Percentiles rank a stretch among this genome's conserved stretches.
Conservation (phyloP, 1,139 yeast genomes). For the Kodamaea ohmeri region DNA sequence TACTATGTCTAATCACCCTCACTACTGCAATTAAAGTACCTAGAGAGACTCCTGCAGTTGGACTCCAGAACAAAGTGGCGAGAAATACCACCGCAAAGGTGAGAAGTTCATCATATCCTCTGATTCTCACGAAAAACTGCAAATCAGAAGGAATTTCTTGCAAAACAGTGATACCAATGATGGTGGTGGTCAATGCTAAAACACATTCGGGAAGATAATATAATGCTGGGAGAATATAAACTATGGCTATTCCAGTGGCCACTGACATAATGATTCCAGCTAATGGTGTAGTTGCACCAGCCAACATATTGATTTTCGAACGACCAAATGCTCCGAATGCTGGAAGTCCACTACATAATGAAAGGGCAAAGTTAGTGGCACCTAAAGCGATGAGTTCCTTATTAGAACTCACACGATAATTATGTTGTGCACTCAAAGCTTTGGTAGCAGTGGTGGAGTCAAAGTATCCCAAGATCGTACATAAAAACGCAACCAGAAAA, state of each 20-base stretch:
- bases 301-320: conserved; percentile 31
- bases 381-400: conserved; percentile 37
- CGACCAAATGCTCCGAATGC: conserved; percentile 40
- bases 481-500: conserved; percentile 30
- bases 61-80: conserved; percentile 31
- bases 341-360: conserved; percentile 34
- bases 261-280: conserved; percentile 29
- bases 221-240: conserved; percentile 25
- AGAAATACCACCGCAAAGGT: conserved; percentile 24
- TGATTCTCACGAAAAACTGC: conserved; percentile 27
- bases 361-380: conserved; percentile 25
- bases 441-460: conserved; percentile 36
- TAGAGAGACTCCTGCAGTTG: conserved; percentile 32
- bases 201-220: conserved; percentile 34
- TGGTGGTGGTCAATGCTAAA: conserved; percentile 34
- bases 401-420: conserved; percentile 32
- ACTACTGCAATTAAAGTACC: conserved; percentile 30
- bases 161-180: conserved; percentile 35
- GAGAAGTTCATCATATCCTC: conserved; percentile 33
- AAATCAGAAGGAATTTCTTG: conserved; percentile 35
- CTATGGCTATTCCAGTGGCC: conserved; percentile 23
- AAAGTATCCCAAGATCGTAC: conserved; percentile 34
- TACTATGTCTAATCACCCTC: conserved; percentile 28
- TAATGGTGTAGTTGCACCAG: conserved; percentile 37
- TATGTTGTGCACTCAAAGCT: conserved; percentile 30